phyloP scores from a whole-genome alignment of 2,329 filamentous ascomycete genomes.

The Colletotrichum agaves region DNA sequence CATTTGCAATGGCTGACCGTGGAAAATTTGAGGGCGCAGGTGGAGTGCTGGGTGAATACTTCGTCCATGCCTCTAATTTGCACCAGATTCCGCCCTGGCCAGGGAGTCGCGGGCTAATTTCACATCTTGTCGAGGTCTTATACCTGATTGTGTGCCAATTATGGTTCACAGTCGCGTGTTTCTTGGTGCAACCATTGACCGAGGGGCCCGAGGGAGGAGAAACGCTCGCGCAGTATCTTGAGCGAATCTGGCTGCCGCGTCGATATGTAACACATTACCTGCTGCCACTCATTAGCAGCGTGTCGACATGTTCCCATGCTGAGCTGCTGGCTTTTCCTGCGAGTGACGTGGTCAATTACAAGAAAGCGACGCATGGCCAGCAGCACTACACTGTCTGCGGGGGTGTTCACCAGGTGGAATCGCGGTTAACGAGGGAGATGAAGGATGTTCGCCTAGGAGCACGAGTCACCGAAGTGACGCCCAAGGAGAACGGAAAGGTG shows the following conservation, averaged over 20 bases:
- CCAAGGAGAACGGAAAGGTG: conserved; percentile 42
- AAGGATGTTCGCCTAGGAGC: conserved; percentile 52
- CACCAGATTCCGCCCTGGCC: conserved; percentile 59
- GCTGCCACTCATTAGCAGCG: conserved; percentile 64
- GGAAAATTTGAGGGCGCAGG: conserved; percentile 31
- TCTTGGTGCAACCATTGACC: conserved; percentile 52
- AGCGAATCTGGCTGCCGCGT: conserved; percentile 59
- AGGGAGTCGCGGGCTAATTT: conserved; percentile 48
- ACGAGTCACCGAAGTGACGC: conserved; percentile 50
- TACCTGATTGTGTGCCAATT: conserved; percentile 60
- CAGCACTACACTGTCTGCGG: conserved; percentile 62
- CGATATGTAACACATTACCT: conserved; percentile 61
- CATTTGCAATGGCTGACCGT: not conserved
- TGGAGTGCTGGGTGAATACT: conserved; percentile 52
- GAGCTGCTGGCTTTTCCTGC: conserved; percentile 63
- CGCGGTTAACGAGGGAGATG: conserved; percentile 54
- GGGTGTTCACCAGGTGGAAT: conserved; percentile 61
- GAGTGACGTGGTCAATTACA: conserved; percentile 62
- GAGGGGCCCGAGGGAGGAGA: conserved; percentile 46
- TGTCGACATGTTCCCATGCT: conserved; percentile 65
- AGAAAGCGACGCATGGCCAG: conserved; percentile 56
- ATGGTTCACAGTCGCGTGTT: conserved; percentile 65
- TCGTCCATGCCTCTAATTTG: conserved; percentile 64
- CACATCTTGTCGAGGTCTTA: conserved; percentile 55
- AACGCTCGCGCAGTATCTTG: conserved; percentile 59